Evolutionary conservation across 2,329 filamentous ascomycete genomes (phyloP), one percentile per base, ranked within the genome.

Genomic region (Didymella sp.): DNA sequence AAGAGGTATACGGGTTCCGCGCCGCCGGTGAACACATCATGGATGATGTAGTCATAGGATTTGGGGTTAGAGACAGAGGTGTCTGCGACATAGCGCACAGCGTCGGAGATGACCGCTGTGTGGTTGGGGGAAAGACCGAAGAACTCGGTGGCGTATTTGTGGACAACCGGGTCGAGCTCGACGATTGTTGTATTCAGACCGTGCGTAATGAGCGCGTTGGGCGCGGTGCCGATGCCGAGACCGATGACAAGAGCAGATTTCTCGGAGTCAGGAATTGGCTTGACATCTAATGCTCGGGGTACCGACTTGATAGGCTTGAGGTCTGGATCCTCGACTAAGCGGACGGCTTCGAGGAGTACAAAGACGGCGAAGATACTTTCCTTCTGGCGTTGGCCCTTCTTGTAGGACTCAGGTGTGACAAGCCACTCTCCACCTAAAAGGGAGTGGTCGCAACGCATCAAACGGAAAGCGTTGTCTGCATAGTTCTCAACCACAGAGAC

Each of bases 341-440:
- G 86, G 6, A 98, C 89, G 3, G 94, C 92, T 75, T 99, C 95
- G 1, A 99, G 85, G 84, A 96, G 96, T 24, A 91, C 89, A 74
- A 99, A 99, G n/a, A 98, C 89, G 9, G 91, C 89, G 73, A 98
- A 99, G 53, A 99, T 91, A 0, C 94, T 92, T 76, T 99, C 95
- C 11, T 86, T 85, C 17, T 92, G 79, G 41, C 83, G 75, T 66
- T 81, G 78, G 42, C 77, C 79, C 58, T 77, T 72, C 35, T 66
- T 62, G 24, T 67, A 66, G 27, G 79, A 60, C 43, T 73, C 58
- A 2, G 75, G 73, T 1, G 82, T 84, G 73, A 88, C 76, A 12
- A 89, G 84, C 94, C 94, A 99, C 76, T 97, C 90, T 31, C 95
- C 95, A 37, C 95, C 95, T 1, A 99, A 83, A 28, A 99, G 82